These are phyloP conservation scores for Calonectria ilicicola DNA, from an alignment of 2,329 filamentous ascomycete species.

Conservation along the genomic window DNA sequence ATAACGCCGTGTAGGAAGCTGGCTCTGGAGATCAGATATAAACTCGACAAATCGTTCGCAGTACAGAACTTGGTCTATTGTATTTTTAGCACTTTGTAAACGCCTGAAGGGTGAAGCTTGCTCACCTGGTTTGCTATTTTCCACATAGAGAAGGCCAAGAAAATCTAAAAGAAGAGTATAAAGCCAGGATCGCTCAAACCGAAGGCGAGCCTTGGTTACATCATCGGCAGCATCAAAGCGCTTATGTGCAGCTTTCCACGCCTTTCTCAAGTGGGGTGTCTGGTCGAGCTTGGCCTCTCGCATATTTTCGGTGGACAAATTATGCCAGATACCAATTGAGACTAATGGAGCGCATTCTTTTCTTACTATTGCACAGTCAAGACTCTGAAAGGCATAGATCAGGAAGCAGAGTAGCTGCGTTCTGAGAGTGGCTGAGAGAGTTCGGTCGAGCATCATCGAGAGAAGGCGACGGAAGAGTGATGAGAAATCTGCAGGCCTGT, in stretches of 20 bases:
- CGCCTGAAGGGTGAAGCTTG: background rate
- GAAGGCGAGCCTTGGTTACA: constrained; percentile 78
- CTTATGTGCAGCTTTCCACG: constrained; percentile 89
- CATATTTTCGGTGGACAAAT: constrained; percentile 81
- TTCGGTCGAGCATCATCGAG: constrained; percentile 83
- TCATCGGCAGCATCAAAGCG: constrained; percentile 90
- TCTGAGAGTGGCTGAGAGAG: constrained; percentile 74
- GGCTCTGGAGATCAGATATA: constrained; percentile 89
- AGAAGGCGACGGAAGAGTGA: constrained; percentile 89
- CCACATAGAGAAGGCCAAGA: constrained; percentile 76
- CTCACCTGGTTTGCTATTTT: constrained; percentile 60
- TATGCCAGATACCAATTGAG: constrained; percentile 96
- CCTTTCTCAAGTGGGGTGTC: constrained; percentile 81
- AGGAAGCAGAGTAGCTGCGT: constrained; percentile 91
- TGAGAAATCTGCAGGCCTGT: constrained; percentile 85
- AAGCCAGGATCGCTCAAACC: constrained; percentile 95
- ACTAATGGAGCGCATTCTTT: constrained; percentile 97
- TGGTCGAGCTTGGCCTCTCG: constrained; percentile 81
- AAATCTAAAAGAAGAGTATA: constrained; percentile 90
- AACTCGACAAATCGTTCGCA: constrained; percentile 96
- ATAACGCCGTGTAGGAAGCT: constrained; percentile 92
- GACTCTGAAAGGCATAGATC: constrained; percentile 91
- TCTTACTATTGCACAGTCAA: constrained; percentile 88
- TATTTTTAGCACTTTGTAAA: constrained; percentile 28
- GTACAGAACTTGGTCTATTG: constrained; percentile 77